Evolutionary conservation across 1,284 basidiomycete genomes (phyloP).

Genomic region (Cutaneotrichosporon curvatum): DNA sequence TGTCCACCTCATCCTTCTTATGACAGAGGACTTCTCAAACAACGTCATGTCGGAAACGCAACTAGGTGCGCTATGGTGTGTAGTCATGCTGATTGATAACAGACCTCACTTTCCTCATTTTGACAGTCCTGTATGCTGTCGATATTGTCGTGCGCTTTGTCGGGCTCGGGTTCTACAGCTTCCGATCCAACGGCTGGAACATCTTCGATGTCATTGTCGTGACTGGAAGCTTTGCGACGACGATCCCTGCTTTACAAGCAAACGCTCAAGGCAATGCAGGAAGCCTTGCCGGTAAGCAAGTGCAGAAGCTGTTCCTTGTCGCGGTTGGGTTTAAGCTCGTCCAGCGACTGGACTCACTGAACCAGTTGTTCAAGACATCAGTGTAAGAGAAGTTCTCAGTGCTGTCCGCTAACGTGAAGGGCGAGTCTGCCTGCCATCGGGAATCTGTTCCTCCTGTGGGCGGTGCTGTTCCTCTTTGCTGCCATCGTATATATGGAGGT

Average conservation of each 20-base stretch:
- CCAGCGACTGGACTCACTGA: slow-evolving; percentile 78
- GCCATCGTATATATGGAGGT: slow-evolving; percentile 85
- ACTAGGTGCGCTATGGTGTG: slow-evolving; percentile 54
- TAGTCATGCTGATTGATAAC: slow-evolving; percentile 4
- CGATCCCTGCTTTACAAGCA: slow-evolving; percentile 62
- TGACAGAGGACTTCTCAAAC: slow-evolving; percentile 74
- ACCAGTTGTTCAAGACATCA: slow-evolving; percentile 94
- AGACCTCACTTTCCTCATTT: slow-evolving; percentile 72
- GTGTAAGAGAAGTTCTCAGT: slow-evolving; percentile 55
- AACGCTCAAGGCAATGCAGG: slow-evolving; percentile 17
- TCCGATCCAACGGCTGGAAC: slow-evolving; percentile 84
- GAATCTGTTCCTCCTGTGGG: slow-evolving; percentile 81
- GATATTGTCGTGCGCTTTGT: slow-evolving; percentile 73
- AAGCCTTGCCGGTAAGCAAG: slow-evolving; percentile 51
- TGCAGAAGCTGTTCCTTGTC: slow-evolving; percentile 92
- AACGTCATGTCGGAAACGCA: slow-evolving; percentile 55
- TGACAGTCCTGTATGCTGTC: slow-evolving; percentile 67
- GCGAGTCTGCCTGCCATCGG: slow-evolving; percentile 82
- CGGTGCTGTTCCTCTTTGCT: slow-evolving; percentile 87
- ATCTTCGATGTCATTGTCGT: slow-evolving; percentile 82
- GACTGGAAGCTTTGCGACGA: slow-evolving; percentile 75
- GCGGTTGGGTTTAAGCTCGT: slow-evolving; percentile 91
- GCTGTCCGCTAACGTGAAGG: slow-evolving; percentile 44
- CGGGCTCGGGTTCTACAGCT: slow-evolving; percentile 79
- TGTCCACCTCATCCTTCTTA: slow-evolving; percentile 75